Conservation (phyloP, 1,139 yeast species). For the Sporopachydermia cereana region DNA sequence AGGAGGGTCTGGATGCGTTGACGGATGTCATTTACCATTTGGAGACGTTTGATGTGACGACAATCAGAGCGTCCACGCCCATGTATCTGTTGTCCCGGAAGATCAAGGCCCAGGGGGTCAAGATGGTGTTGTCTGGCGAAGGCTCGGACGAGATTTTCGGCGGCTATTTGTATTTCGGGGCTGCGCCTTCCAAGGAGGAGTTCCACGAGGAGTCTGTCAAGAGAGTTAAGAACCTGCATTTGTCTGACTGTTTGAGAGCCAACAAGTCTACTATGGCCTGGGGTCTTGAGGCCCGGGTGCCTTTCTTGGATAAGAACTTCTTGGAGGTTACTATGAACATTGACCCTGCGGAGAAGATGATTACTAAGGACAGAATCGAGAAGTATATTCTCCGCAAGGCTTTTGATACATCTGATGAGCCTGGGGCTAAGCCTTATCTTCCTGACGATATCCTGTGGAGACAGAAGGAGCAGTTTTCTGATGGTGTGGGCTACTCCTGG, state of each 20-base stretch:
- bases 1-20: slow-evolving; percentile 93
- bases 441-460: slow-evolving; percentile 97
- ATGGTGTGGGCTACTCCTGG: slow-evolving; percentile 99
- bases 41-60: slow-evolving; percentile 97
- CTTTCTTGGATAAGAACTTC: slow-evolving; percentile 91
- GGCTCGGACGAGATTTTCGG: slow-evolving; percentile 99
- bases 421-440: slow-evolving; percentile 65
- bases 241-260: slow-evolving; percentile 95
- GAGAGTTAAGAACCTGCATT: slow-evolving; percentile 94
- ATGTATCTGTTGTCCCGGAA: slow-evolving; percentile 93
- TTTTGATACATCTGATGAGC: slow-evolving; percentile 73
- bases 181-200: slow-evolving; percentile 84
- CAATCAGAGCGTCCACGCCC: slow-evolving; percentile 98
- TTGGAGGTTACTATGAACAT: slow-evolving; percentile 90
- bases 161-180: slow-evolving; percentile 93
- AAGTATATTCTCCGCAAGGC: slow-evolving; percentile 95
- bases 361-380: slow-evolving; percentile 70
- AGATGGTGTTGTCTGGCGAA: slow-evolving; percentile 98
- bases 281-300: slow-evolving; percentile 99
- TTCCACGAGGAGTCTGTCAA: slow-evolving; percentile 93
- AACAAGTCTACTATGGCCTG: slow-evolving; percentile 99
- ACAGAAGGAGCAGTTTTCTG: slow-evolving; percentile 98
- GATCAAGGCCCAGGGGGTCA: slow-evolving; percentile 98
- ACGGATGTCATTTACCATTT: slow-evolving; percentile 89
- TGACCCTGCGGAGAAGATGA: slow-evolving; percentile 84